Conservation (phyloP, 805 yeast genomes). For the Candida manassasensis region DNA sequence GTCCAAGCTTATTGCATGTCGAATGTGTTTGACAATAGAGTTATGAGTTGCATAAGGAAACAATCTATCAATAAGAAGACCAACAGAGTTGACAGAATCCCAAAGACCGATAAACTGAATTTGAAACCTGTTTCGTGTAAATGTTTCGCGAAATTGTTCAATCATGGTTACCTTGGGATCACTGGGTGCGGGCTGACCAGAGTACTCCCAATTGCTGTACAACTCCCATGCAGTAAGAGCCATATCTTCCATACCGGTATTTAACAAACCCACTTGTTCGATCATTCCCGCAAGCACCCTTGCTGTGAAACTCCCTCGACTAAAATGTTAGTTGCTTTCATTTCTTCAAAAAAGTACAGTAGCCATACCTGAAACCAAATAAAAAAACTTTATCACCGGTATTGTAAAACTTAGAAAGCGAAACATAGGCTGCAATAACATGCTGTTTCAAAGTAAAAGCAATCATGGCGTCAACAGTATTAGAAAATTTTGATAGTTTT, state of each 20-base stretch:
- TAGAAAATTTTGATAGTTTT: constrained; percentile 7
- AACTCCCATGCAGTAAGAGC: constrained; percentile 59
- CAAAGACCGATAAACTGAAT: constrained; percentile 63
- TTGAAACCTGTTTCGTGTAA: constrained; percentile 41
- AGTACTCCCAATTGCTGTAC: constrained; percentile 55
- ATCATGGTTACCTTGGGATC: constrained; percentile 42
- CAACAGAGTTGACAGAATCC: constrained; percentile 68
- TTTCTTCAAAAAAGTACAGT: background rate
- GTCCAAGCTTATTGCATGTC: constrained; percentile 67
- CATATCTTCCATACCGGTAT: constrained; percentile 51
- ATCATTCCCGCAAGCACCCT: constrained; percentile 63
- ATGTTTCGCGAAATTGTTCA: constrained; percentile 51
- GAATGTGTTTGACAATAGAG: constrained; percentile 49
- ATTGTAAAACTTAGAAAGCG: constrained; percentile 44
- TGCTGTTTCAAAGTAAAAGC: constrained; percentile 55
- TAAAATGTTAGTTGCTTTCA: constrained; percentile 9
- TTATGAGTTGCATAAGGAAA: constrained; percentile 55
- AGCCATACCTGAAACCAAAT: constrained; percentile 49
- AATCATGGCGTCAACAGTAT: constrained; percentile 39
- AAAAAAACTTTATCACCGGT: constrained; percentile 49
- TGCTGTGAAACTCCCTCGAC: constrained; percentile 63
- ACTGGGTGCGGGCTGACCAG: constrained; percentile 51
- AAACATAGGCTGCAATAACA: constrained; percentile 53
- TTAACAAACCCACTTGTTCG: constrained; percentile 56
- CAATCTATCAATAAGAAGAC: constrained; percentile 50